Base-by-base conservation (phyloP, 1,139 yeast genomes). In the Hyphopichia fennica region DNA sequence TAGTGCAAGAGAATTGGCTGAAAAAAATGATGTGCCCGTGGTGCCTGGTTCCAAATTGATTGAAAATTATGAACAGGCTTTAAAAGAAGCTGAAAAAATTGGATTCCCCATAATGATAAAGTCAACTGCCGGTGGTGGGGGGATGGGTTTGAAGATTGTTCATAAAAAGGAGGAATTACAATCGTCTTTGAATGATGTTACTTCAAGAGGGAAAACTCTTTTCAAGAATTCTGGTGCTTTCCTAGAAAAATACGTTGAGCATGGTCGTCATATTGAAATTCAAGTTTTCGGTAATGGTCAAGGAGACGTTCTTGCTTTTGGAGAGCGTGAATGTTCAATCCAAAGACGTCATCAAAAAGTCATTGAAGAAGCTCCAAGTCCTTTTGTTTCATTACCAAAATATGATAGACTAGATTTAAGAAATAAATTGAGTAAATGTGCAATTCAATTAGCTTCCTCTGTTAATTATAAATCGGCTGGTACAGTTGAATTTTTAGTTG, bases 91-190 rank as follows among this genome's bases (percentile, higher is more conserved):
- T 11, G 46, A 55, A 3, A 51, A 54, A 35, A 73, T 75, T 41
- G 75, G 74, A 0, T 75, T 66, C 47, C 80, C 80, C 1, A 69
- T 75, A 2, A 67, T 75, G 49, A 57, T 75, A 47, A 75, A 75
- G 51, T 76, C 79, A 20, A 71, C 75, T n/a, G 70, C 75, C 6
- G 80, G 80, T 32, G 80, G 80, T 22, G 80, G 80, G 31, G 80
- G 80, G 20, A 75, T 73, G 67, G 79, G 80, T 5, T 59, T 75
- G 56, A 68, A 74, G 45, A 70, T 72, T 29, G 73, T 69, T 34
- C 48, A 59, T 34, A 40, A 53, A 35, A 63, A 62, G 8, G 52
- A 44, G 1, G 76, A 74, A 38, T 64, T 74, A 42, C 45, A 50
- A 14, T 49, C 45, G 3, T 67, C 65, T 39, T 58, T 72, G 37